These are phyloP conservation scores for Candida golubevii DNA, from an alignment of 805 yeast species.

Conservation along the genomic window DNA sequence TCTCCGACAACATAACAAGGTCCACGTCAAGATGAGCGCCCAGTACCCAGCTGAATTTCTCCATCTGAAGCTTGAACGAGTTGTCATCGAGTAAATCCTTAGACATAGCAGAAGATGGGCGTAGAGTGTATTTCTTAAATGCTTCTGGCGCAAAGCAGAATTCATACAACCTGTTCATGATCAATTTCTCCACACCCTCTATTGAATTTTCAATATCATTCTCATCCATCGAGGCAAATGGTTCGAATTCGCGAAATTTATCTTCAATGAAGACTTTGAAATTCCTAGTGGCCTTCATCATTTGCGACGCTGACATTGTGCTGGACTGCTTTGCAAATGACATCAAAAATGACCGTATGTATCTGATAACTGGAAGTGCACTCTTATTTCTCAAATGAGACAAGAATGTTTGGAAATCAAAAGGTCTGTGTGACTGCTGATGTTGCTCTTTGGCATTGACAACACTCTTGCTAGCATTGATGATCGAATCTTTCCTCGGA, in stretches of 20 bases:
- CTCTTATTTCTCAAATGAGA: slow-evolving; percentile 62
- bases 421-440: slow-evolving; percentile 45
- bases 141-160: slow-evolving; percentile 77
- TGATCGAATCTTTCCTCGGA: slow-evolving; percentile 12
- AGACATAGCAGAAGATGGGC: slow-evolving; percentile 31
- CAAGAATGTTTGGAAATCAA: slow-evolving; percentile 82
- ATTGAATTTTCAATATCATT: slow-evolving; percentile 62
- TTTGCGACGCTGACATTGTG: slow-evolving; percentile 70
- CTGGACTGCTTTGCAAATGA: slow-evolving; percentile 62
- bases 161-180: slow-evolving; percentile 80
- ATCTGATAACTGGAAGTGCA: slow-evolving; percentile 87
- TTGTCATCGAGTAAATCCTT: slow-evolving; percentile 63
- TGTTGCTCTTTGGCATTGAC: slow-evolving; percentile 34
- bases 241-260: slow-evolving; percentile 59
- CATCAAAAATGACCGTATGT: slow-evolving; percentile 75
- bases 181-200: slow-evolving; percentile 89
- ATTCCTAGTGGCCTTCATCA: slow-evolving; percentile 69
- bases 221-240: slow-evolving; percentile 63
- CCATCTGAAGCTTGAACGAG: slow-evolving; percentile 46
- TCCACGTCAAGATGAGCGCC: slow-evolving; percentile 76
- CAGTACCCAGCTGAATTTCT: slow-evolving; percentile 66
- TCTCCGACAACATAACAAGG: slow-evolving; percentile 38
- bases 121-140: slow-evolving; percentile 21
- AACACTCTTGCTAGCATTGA: slow-evolving; percentile 8
- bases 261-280: slow-evolving; percentile 69